phyloP scores from a whole-genome alignment of 2,329 filamentous ascomycete genomes.

The Leptographium radiaticola region DNA sequence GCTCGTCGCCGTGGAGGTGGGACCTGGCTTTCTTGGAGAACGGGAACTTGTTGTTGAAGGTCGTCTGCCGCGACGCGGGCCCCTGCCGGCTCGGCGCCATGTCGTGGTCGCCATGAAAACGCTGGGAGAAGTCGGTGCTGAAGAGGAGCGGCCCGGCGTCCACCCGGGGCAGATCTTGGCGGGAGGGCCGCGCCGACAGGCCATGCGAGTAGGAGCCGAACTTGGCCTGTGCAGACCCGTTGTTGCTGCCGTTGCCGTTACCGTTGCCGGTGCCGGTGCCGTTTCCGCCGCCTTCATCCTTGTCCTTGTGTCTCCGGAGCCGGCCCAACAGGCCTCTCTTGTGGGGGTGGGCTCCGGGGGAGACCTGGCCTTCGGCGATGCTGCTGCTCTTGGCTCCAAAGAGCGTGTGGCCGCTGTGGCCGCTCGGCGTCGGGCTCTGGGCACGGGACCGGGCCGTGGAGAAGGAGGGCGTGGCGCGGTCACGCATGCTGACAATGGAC shows the following conservation, averaged over 20 bases:
- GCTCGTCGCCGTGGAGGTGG: constrained; percentile 34
- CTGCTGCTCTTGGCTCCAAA: constrained; percentile 29
- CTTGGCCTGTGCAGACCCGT: constrained; percentile 24
- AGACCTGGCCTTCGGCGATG: constrained; percentile 41
- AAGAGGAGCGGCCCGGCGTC: constrained; percentile 15
- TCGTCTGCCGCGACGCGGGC: constrained; percentile 27
- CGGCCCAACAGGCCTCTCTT: constrained; percentile 39
- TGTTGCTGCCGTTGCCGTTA: background rate
- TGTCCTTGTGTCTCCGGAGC: constrained; percentile 43
- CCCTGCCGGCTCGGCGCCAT: constrained; percentile 6
- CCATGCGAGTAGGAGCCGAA: constrained; percentile 41
- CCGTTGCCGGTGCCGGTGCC: no score
- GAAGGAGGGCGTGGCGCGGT: constrained; percentile 27
- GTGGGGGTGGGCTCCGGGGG: constrained; percentile 33
- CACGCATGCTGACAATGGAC: constrained; percentile 43
- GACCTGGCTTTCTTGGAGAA: constrained; percentile 44
- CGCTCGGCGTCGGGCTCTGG: constrained; percentile 71
- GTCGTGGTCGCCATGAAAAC: constrained; percentile 19
- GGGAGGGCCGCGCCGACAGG: constrained; percentile 36
- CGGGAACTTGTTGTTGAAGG: constrained; percentile 50
- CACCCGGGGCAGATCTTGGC: constrained; percentile 28
- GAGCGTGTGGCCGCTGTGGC: constrained; percentile 36
- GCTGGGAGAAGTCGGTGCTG: constrained; percentile 14
- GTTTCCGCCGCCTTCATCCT: constrained; percentile 24
- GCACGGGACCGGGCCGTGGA: constrained; percentile 41